Evolutionary conservation across 2,329 filamentous ascomycete species (phyloP).

Genomic region (Zymoseptoria passerinii): DNA sequence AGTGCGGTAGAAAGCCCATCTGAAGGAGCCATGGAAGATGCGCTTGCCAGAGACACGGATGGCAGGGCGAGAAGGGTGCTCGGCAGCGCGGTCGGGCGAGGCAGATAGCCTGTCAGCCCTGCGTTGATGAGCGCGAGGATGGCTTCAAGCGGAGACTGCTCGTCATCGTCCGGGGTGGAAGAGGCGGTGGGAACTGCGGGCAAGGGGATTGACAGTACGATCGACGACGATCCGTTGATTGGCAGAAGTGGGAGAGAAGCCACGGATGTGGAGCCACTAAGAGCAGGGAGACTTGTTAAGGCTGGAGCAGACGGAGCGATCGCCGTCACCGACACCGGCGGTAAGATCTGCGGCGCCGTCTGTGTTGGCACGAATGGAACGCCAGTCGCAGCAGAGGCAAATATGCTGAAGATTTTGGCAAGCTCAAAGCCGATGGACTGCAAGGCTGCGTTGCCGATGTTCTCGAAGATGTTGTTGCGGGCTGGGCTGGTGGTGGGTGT

Average conservation of each 20-base stretch:
- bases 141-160: background rate
- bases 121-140: background rate
- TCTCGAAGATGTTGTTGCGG: conserved; percentile 1
- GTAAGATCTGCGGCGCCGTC: background rate
- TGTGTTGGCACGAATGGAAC: background rate
- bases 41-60: background rate
- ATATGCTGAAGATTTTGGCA: background rate
- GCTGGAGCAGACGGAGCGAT: background rate
- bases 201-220: background rate
- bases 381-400: background rate
- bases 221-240: background rate
- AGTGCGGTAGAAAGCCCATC: background rate
- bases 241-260: too few species aligned
- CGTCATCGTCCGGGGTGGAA: background rate
- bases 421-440: background rate
- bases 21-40: too few species aligned
- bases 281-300: background rate
- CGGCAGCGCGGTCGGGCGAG: background rate
- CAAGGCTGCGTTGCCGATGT: background rate
- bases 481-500: background rate
- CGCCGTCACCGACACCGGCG: background rate
- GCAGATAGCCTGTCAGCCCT: background rate
- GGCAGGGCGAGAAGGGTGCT: background rate
- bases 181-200: background rate
- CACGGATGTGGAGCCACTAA: background rate